Conservation (phyloP, 768 basidiomycete genomes). For the Myochromella boudieri region DNA sequence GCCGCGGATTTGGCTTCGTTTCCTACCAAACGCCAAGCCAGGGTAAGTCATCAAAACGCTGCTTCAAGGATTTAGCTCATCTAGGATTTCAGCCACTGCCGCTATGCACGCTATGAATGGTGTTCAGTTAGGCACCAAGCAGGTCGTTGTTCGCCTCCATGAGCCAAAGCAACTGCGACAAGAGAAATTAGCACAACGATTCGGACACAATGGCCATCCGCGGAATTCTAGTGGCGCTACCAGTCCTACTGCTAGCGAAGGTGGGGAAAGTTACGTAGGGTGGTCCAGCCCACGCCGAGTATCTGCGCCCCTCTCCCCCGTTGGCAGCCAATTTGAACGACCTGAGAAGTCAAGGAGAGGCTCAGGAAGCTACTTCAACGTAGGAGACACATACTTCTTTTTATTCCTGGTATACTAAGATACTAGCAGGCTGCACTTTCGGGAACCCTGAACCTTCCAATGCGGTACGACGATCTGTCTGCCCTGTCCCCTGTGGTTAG, state of each 20-base stretch:
- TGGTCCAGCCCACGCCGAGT: constrained; percentile 71
- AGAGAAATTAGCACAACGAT: constrained; percentile 85
- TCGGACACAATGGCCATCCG: constrained; percentile 78
- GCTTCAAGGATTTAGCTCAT: neutral
- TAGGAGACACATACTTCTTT: constrained; percentile 30
- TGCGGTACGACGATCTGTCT: constrained; percentile 86
- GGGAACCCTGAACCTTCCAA: constrained; percentile 77
- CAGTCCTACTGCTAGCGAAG: constrained; percentile 81
- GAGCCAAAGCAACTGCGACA: constrained; percentile 91
- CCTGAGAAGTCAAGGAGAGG: constrained; percentile 71
- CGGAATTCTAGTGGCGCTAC: constrained; percentile 81
- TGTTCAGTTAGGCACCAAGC: constrained; percentile 63
- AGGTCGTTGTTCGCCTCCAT: constrained; percentile 83
- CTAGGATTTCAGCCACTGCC: constrained; percentile 49
- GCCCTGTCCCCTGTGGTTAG: constrained; percentile 84
- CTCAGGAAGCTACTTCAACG: constrained; percentile 86
- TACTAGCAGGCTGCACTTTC: constrained; percentile 68
- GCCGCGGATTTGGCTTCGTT: constrained; percentile 90
- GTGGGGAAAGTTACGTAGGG: constrained; percentile 70
- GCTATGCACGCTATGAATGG: constrained; percentile 88
- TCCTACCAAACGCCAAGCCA: constrained; percentile 83
- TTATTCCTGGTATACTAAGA: constrained; percentile 5
- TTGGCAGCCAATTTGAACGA: constrained; percentile 51
- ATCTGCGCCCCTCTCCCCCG: constrained; percentile 9
- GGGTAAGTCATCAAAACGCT: constrained; percentile 40